Evolutionary conservation across 768 basidiomycete genomes (phyloP).

Genomic region (Crepidotus variabilis): DNA sequence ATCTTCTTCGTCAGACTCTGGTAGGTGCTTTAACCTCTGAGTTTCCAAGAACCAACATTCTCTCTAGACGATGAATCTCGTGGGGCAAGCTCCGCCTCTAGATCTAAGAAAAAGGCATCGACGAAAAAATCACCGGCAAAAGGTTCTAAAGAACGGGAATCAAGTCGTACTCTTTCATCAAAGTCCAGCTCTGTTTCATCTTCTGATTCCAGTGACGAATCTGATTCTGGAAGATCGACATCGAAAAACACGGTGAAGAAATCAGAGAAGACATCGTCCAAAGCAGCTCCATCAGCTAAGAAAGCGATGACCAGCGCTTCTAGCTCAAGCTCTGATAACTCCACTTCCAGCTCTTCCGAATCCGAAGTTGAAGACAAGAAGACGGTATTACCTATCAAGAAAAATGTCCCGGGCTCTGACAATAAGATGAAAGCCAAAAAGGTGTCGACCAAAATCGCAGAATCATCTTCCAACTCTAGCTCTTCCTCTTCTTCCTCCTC

Average conservation of each 20-base stretch:
- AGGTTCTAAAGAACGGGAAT: constrained; percentile 2
- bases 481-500: constrained; percentile 6
- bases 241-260: constrained; percentile 12
- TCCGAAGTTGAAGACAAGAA: background rate
- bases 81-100: constrained; percentile 21
- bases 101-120: constrained; percentile 2
- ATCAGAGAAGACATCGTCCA: background rate
- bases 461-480: background rate
- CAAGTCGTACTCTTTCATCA: constrained; percentile 3
- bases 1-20: constrained; percentile 29
- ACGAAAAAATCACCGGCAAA: background rate
- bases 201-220: constrained; percentile 2
- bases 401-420: background rate
- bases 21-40: constrained; percentile 7
- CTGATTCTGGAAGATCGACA: constrained; percentile 8
- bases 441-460: too few relatives aligned
- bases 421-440: background rate
- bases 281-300: constrained; percentile 10
- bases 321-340: constrained; percentile 10
- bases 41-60: background rate
- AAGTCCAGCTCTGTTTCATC: background rate
- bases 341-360: background rate
- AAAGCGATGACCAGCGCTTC: constrained; percentile 13
- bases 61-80: constrained; percentile 31
- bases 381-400: background rate